Evolutionary conservation across 305 asterid genomes (phyloP), one percentile per base, ranked within the genome.

Genomic region (Fraxinus nigra): DNA sequence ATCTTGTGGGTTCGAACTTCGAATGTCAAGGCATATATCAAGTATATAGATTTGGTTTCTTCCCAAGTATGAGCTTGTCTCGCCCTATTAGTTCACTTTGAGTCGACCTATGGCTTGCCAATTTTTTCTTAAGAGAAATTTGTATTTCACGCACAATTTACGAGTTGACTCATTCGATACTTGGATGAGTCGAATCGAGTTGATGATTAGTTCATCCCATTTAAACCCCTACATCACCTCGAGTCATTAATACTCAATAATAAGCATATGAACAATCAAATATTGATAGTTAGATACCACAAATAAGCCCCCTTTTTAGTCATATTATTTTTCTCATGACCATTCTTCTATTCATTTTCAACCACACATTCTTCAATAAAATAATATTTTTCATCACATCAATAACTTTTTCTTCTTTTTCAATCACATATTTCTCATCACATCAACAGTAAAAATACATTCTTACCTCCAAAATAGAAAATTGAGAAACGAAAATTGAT

Each of bases 21-120:
- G 26, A 54, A 61, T 61, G 32, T 8, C n/a, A 10, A 65, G 72
- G 2, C 34, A 26, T 65, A 24, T 11, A 9, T 24, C 35, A 24
- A 24, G 72, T 26, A 65, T 22, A 63, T 63, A 26, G 72, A 83
- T 35, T 84, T 81, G 20, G 22, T 16, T 51, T 16, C 61, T 51
- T 51, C 8, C 8, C 61, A 51, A 16, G 7, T 51, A 51, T 0
- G 22, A 1, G 22, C 61, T 16, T 0, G 0, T 16, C 22, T 51
- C 8, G 8, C 8, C 61, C 61, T 51, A 51, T 7, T 16, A 16
- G 61, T 51, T 51, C 22, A 5, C 22, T 51, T 2, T n/a, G 8
- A 51, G 8, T 16, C 7, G 2, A 1, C 59, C 4, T 3, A 16
- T 16, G 22, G 61, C 61, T 3, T 5, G 22, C 22, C 22, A 51